Conservation (phyloP, 2,329 filamentous ascomycete species). For the Cladosporium sp. region DNA sequence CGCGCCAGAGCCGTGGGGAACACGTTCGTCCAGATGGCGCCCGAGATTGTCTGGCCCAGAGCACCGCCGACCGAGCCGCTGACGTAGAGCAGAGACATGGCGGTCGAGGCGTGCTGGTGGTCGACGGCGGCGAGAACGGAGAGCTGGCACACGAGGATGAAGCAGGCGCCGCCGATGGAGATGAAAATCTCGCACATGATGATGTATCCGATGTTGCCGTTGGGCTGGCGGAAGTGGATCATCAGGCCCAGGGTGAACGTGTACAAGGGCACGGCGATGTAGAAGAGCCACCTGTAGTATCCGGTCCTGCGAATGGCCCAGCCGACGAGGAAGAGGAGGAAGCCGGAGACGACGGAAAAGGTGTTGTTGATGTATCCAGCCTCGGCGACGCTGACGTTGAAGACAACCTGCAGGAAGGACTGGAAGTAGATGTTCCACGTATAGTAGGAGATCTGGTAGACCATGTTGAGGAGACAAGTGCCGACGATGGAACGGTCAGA, state of each 20-base stretch:
- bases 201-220: slow-evolving; percentile 43
- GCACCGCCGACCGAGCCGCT: slow-evolving; percentile 42
- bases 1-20: slow-evolving; percentile 21
- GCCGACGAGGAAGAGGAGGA: slow-evolving; percentile 46
- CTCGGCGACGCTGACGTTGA: slow-evolving; percentile 28
- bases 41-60: slow-evolving; percentile 43
- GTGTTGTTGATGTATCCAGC: slow-evolving; percentile 31
- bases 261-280: slow-evolving; percentile 33
- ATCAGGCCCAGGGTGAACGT: slow-evolving; percentile 29
- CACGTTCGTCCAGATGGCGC: slow-evolving; percentile 25
- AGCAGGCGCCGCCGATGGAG: slow-evolving; percentile 49
- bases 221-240: slow-evolving; percentile 28
- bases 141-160: slow-evolving; percentile 57
- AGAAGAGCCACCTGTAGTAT: slow-evolving; percentile 46
- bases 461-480: slow-evolving; percentile 47
- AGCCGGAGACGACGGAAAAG: slow-evolving; percentile 37
- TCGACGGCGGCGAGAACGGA: slow-evolving; percentile 52
- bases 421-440: slow-evolving; percentile 40
- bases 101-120: slow-evolving; percentile 23
- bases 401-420: slow-evolving; percentile 39
- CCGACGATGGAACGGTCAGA: slow-evolving; percentile 49
- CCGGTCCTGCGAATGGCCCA: slow-evolving; percentile 44
- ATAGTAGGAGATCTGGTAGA: slow-evolving; percentile 28
- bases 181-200: slow-evolving; percentile 53
- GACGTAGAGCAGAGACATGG: slow-evolving; percentile 22